phyloP scores from a whole-genome alignment of 306 rosid genomes.

The Trifolium repens region DNA sequence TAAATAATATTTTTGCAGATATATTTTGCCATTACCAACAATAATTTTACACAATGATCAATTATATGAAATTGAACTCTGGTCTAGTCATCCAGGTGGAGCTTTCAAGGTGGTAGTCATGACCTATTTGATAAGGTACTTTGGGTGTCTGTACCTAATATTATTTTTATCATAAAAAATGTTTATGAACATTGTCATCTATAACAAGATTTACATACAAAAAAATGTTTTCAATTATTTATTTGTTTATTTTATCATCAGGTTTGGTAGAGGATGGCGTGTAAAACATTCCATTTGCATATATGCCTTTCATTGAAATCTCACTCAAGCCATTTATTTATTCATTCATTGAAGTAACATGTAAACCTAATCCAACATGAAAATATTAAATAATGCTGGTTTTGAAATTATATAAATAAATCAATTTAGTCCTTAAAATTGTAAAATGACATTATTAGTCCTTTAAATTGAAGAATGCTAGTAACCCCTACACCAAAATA shows the following conservation, averaged over 20 bases:
- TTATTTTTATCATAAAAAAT: not conserved
- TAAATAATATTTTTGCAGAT: too few species aligned
- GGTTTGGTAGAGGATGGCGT: slow-evolving; percentile 41
- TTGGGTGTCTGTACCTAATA: not conserved
- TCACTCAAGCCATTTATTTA: slow-evolving; percentile 1
- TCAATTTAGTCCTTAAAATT: not conserved
- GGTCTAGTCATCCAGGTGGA: too few species aligned
- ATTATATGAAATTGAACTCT: too few species aligned
- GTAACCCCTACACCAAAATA: not conserved
- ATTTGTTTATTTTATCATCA: not conserved
- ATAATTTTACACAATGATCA: not conserved
- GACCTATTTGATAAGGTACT: too few species aligned
- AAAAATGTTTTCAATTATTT: not conserved
- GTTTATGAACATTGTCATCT: slow-evolving; percentile 4
- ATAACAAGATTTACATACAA: slow-evolving; percentile 8
- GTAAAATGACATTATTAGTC: not conserved
- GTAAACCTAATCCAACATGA: slow-evolving; percentile 35
- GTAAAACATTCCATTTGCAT: slow-evolving; percentile 1
- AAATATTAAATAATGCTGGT: not conserved
- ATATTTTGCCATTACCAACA: not conserved
- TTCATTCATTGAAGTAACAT: not conserved
- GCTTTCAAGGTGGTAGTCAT: too few species aligned
- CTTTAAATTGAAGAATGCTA: not conserved
- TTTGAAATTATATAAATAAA: not conserved
- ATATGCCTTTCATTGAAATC: not conserved